Base-by-base conservation (phyloP, 2,329 filamentous ascomycete species). In the Purpureocillium lavendulum region DNA sequence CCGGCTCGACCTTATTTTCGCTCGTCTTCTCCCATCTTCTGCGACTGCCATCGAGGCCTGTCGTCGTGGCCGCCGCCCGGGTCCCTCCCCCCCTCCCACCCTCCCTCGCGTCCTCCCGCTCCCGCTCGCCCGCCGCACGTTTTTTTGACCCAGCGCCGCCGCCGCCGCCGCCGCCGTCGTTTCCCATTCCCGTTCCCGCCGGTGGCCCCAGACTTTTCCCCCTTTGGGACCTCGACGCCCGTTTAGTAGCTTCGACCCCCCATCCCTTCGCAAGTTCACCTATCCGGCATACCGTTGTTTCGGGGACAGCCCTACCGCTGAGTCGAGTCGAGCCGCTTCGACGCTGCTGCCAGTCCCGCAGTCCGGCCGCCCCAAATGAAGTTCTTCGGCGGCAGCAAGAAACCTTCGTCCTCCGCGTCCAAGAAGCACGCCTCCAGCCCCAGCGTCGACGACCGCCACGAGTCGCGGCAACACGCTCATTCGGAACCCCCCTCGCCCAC, bases 331-430 rank as follows among this genome's bases (percentile, higher is more conserved):
- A 48, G n/a, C n/a, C n/a, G 43, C 35, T 10, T 26, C 21, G 21
- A 26, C 21, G 21, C 21, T 26, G 21, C 21, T 10, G 6, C 21
- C 21, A 26, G 40, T 43, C 43, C 45, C 43, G 43, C 40, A 39
- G 26, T 28, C 33, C 16, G 34, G 26, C 30, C 21, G 47, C 47
- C 50, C 53, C 58, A 59, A 66, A 73, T 73, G 70, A 73, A 72
- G 67, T 66, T 71, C 66, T 73, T 73, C 57, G 59, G 55, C 48
- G 55, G 53, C 45, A 59, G 50, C 50, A 64, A 63, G 61, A 71
- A 70, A 62, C 50, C 56, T 47, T 38, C 42, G 32, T 39, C 44
- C 21, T 43, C 46, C 28, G 37, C 44, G 31, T 36, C 66, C 49
- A 59, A 68, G 57, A 71, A 69, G 58, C 51, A 55, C 45, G 49